Percentiles rank a stretch among this genome's conserved stretches.
Evolutionary conservation across 345 rosid species (phyloP).

Genomic region (Leavenworthia alabamica): DNA sequence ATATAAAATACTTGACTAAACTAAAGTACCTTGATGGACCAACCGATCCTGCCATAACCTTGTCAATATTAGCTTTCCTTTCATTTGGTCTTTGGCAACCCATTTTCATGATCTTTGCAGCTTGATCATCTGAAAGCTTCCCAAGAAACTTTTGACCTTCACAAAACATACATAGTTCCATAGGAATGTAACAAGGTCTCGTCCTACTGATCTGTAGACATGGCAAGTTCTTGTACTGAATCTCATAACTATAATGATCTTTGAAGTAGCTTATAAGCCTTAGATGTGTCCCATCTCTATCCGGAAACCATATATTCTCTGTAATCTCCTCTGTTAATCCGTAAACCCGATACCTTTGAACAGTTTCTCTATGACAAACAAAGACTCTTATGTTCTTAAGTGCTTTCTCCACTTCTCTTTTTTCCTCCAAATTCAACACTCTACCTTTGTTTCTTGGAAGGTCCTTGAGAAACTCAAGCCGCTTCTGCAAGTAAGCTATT

Average conservation of each 20-base stretch:
- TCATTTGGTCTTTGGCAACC: slow-evolving; percentile 87
- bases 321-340: slow-evolving; percentile 75
- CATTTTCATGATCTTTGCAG: slow-evolving; percentile 84
- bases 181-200: slow-evolving; percentile 91
- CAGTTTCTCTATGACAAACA: slow-evolving; percentile 92
- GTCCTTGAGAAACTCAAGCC: slow-evolving; percentile 69
- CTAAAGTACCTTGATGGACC: slow-evolving; percentile 81
- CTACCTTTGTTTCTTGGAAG: slow-evolving; percentile 65
- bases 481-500: slow-evolving; percentile 78
- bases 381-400: slow-evolving; percentile 74
- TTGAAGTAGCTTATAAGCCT: slow-evolving; percentile 76
- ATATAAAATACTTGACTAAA: neutral
- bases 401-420: slow-evolving; percentile 79
- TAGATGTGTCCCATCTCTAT: slow-evolving; percentile 68
- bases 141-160: slow-evolving; percentile 99
- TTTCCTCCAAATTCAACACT: slow-evolving; percentile 59
- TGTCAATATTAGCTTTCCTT: slow-evolving; percentile 69
- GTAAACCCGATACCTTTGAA: slow-evolving; percentile 75
- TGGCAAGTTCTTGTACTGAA: slow-evolving; percentile 75
- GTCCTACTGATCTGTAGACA: slow-evolving; percentile 89
- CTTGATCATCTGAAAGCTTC: slow-evolving; percentile 92
- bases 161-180: slow-evolving; percentile 92
- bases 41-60: slow-evolving; percentile 67
- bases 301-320: slow-evolving; percentile 69
- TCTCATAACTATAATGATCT: slow-evolving; percentile 73